phyloP scores from a whole-genome alignment of 805 yeast genomes.

The Pichia ethanolica region DNA sequence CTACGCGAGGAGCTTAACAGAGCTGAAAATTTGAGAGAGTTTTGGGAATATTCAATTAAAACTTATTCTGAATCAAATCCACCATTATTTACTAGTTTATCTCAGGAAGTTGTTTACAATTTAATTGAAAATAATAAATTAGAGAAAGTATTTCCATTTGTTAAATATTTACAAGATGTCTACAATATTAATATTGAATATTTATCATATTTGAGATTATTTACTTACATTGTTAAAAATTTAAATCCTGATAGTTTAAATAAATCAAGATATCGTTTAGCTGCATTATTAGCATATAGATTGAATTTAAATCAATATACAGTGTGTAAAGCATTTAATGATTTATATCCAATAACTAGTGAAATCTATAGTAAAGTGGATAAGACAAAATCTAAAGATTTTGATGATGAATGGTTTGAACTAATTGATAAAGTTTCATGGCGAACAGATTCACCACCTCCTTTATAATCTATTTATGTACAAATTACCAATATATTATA shows the following conservation, averaged over 20 bases:
- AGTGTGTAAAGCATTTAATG: no score
- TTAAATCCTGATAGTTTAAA: no score
- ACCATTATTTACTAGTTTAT: background rate
- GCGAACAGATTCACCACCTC: no score
- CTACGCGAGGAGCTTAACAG: background rate
- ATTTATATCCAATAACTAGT: no score
- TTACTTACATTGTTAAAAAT: background rate
- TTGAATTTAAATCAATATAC: background rate
- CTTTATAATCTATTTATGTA: no score
- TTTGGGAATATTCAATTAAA: background rate
- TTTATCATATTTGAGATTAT: background rate
- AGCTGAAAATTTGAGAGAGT: background rate
- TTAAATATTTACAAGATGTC: background rate
- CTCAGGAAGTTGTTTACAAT: background rate
- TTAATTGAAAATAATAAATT: background rate
- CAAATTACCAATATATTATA: no score
- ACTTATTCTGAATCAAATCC: background rate
- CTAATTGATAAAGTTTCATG: no score
- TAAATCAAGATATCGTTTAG: no score
- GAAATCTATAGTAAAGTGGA: background rate
- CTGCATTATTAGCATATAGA: background rate
- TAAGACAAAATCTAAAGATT: no score
- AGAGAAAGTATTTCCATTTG: slow-evolving; percentile 6
- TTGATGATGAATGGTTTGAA: no score
- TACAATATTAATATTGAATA: background rate